These are phyloP conservation scores for Alnus glutinosa DNA, from an alignment of 306 rosid species.

Conservation along the genomic window DNA sequence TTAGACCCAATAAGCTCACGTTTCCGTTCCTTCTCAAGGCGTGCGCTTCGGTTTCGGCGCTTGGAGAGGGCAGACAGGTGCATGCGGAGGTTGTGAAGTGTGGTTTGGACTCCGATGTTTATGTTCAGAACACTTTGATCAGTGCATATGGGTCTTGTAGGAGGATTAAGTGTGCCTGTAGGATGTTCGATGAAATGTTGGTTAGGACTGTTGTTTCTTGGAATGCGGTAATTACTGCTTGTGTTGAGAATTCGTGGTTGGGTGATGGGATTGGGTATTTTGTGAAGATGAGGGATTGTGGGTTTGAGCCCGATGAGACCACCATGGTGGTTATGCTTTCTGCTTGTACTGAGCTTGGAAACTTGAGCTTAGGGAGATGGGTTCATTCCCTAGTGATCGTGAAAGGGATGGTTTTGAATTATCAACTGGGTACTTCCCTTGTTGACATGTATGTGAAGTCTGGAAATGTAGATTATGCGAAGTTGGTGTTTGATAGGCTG, in stretches of 20 bases:
- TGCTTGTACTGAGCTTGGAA: conserved; percentile 74
- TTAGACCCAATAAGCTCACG: conserved; percentile 63
- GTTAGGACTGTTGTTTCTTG: conserved; percentile 74
- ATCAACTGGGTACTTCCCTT: conserved; percentile 75
- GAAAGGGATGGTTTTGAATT: conserved; percentile 62
- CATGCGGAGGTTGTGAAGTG: conserved; percentile 58
- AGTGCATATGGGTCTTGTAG: conserved; percentile 66
- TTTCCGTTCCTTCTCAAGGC: conserved; percentile 74
- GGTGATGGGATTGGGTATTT: conserved; percentile 58
- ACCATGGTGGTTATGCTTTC: conserved; percentile 75
- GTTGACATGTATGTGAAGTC: conserved; percentile 89
- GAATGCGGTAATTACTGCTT: conserved; percentile 72
- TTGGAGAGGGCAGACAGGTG: conserved; percentile 62
- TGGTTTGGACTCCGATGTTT: conserved; percentile 72
- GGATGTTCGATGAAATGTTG: conserved; percentile 72
- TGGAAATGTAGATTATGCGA: conserved; percentile 61
- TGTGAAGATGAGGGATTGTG: conserved; percentile 58
- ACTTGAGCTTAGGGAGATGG: conserved; percentile 76
- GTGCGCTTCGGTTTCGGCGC: conserved; percentile 43
- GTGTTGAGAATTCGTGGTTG: conserved; percentile 60
- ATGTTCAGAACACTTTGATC: conserved; percentile 65
- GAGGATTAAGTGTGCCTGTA: conserved; percentile 47
- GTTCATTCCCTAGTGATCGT: conserved; percentile 61
- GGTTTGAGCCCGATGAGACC: conserved; percentile 79
- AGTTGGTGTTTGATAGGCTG: conserved; percentile 56